Conservation (phyloP, 1,284 basidiomycete species). For the Athelia sp. region DNA sequence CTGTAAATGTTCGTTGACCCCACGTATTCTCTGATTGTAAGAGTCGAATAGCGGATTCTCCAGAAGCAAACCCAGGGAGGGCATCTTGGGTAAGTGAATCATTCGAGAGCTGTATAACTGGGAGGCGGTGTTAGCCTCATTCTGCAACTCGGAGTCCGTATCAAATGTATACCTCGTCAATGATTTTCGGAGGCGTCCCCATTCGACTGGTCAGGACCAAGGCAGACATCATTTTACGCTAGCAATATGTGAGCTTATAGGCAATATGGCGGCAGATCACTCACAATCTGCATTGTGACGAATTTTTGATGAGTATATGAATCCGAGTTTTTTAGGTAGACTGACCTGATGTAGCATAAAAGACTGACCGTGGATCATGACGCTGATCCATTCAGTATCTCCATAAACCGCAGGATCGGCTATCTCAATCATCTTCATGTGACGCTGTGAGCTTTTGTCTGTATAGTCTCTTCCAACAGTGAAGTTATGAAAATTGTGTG, state of each 20-base stretch:
- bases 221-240: constrained; percentile 97
- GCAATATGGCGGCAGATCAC: neutral
- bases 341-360: constrained; percentile 96
- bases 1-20: constrained; percentile 54
- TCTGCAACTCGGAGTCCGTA: neutral
- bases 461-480: constrained; percentile 85
- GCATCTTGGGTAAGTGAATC: constrained; percentile 94
- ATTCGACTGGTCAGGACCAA: constrained; percentile 80
- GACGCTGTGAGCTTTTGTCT: constrained; percentile 77
- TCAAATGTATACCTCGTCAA: constrained; percentile 53
- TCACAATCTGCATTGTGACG: constrained; percentile 2
- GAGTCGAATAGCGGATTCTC: constrained; percentile 87
- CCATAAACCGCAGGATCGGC: constrained; percentile 80
- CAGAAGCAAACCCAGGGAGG: constrained; percentile 90
- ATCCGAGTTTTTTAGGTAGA: neutral
- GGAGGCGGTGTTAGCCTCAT: neutral
- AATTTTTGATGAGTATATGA: too few species aligned
- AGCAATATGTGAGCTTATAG: constrained; percentile 3
- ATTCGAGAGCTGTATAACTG: constrained; percentile 71
- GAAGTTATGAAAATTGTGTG: constrained; percentile 97
- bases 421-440: constrained; percentile 85
- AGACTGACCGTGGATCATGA: constrained; percentile 93
- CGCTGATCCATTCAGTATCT: constrained; percentile 92
- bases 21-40: constrained; percentile 65
- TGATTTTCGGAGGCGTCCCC: constrained; percentile 65